phyloP scores from a whole-genome alignment of 139 green algal genomes.

The Auxenochlorella pyrenoidosa region DNA sequence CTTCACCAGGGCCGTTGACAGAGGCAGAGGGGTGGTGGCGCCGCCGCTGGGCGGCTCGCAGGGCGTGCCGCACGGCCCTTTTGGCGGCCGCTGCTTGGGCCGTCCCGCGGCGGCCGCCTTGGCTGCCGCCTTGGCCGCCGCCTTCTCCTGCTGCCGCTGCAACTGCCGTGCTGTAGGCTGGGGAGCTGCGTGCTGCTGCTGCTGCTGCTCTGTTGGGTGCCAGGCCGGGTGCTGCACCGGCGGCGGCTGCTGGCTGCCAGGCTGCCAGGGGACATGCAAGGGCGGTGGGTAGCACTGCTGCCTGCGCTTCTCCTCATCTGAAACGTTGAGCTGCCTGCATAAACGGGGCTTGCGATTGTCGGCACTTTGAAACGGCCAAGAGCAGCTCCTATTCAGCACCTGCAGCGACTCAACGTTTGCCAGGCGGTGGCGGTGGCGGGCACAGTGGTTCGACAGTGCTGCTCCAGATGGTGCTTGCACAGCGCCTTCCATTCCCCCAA shows the following conservation, averaged over 20 bases:
- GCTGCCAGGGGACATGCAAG: neutral
- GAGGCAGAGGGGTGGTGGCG: neutral
- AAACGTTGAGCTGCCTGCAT: neutral
- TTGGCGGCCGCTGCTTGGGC: neutral
- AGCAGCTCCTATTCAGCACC: neutral
- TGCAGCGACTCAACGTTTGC: neutral
- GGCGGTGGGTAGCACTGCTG: neutral
- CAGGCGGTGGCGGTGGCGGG: no score
- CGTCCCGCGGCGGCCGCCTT: neutral
- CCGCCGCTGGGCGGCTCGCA: neutral
- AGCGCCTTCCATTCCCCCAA: no score
- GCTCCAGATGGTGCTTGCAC: neutral
- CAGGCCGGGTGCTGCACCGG: neutral
- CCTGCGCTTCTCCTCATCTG: neutral
- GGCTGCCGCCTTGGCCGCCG: neutral
- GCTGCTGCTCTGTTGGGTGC: neutral
- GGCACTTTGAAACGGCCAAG: neutral
- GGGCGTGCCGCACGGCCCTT: constrained; percentile 6
- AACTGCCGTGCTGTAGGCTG: neutral
- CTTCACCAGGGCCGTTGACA: neutral
- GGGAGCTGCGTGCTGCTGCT: neutral
- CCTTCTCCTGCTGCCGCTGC: constrained; percentile 11
- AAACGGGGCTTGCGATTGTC: neutral
- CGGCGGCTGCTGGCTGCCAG: neutral
- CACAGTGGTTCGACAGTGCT: no score